Base-by-base conservation (phyloP, 2,329 filamentous ascomycete genomes). In the Apiospora saccharicola region DNA sequence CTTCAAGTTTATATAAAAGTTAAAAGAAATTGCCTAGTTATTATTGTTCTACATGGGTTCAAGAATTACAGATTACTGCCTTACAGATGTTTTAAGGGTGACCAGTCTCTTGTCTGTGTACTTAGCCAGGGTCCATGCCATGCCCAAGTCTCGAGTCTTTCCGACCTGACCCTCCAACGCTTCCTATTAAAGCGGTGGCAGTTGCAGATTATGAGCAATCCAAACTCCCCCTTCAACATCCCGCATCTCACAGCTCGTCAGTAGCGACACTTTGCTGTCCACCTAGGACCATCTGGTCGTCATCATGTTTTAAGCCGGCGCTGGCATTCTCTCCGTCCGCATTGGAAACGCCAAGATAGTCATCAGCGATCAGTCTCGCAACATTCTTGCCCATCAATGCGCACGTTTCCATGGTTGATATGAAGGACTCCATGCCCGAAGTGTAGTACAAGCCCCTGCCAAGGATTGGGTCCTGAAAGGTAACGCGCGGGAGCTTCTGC, bases 341-440 rank as follows among this genome's bases (percentile, higher is more conserved):
- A 41, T 13, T 49, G 24, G 30, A 67, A 44, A 47, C n/a, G 12
- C 72, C 75, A 7, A 78, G 67, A 30, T 80, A 90, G 70, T 89
- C 89, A 77, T 95, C 89, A 0, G 91, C 86, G 67, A 96, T 86
- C 71, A 96, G 83, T 74, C 86, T 87, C 12, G 94, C 94, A 26
- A 96, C 91, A 79, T 96, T 96, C 88, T 89, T 94, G 0, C 96
- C 96, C 90, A 96, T 96, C 76, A 98, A 82, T 1, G 94, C 93
- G 80, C 92, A 98, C 8, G 96, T 98, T 86, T 99, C 96, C 96
- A 99, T 98, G 0, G 95, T 98, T 13, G 93, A 96, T 76, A 98
- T 97, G 80, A 99, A 98, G 76, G 92, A 92, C 83, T 98, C 96
- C 61, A 98, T 97, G 2, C 90, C 91, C 14, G 90, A 90, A 0